Base-by-base conservation (phyloP, 2,329 filamentous ascomycete genomes). In the Graphilbum sp. region DNA sequence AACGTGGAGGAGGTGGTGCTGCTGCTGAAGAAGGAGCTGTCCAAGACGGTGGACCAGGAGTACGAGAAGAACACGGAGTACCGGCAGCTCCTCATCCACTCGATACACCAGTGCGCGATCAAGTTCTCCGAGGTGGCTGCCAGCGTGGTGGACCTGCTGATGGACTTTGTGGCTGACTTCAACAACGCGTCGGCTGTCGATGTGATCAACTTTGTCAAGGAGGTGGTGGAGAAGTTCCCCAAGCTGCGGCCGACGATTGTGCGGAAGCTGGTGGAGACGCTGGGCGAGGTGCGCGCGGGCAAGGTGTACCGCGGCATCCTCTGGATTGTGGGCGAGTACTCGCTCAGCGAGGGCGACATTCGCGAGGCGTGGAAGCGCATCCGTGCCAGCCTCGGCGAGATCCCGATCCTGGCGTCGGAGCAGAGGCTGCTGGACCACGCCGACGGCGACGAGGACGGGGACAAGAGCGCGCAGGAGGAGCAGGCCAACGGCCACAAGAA, bases 101-200 rank as follows among this genome's bases (percentile, higher is more conserved):
- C 87, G 29, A 98, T 98, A 53, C 90, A 98, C 58, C 86, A 92
- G 56, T 96, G 90, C 58, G 90, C 90, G 50, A 96, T 98, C 67
- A 95, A 93, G 55, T 96, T 96, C 64, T 96, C 90, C 11, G 88
- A 98, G 59, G 88, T 98, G 45, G 90, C 90, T 20, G 83, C 88
- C 34, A 96, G 85, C 53, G 90, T 98, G 15, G 90, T 98, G 39
- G 90, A 90, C 47, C 72, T 95, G 33, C 71, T 98, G 38, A 98
- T 98, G 90, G 90, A 98, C 59, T 96, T 96, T 55, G 95, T 98
- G 52, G 85, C 83, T 37, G 90, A 98, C 57, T 95, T 96, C 57
- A 96, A 93, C 66, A 95, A 93, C 53, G 81, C 83, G 33, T 94
- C 88, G 2, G 90, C 90, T 1, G 84, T 98, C 23, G 90, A 98